These are phyloP conservation scores for Cyclocybe cylindracea DNA, from an alignment of 768 basidiomycete species.

Conservation along the genomic window DNA sequence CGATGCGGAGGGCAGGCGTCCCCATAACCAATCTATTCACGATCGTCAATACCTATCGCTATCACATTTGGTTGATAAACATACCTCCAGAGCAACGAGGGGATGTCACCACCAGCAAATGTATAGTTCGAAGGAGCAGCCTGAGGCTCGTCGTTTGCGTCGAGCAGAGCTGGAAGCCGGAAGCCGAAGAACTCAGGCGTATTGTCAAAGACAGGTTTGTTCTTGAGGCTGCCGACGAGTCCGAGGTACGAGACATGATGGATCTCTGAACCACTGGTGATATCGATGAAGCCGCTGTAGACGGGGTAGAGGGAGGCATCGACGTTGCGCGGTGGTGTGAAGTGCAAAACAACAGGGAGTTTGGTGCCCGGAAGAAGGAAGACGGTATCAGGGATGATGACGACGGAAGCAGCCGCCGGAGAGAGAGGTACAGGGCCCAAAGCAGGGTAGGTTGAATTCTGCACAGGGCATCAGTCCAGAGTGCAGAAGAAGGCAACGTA, in stretches of 20 bases:
- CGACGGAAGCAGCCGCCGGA: constrained; percentile 43
- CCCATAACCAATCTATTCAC: constrained; percentile 45
- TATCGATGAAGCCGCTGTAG: constrained; percentile 60
- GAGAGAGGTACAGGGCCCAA: constrained; percentile 54
- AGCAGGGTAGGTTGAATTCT: constrained; percentile 43
- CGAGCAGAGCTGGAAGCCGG: constrained; percentile 41
- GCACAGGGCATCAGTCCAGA: not conserved
- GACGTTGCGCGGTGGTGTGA: constrained; percentile 46
- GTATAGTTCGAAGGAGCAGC: constrained; percentile 44
- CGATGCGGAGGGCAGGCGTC: constrained; percentile 44
- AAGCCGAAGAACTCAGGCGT: constrained; percentile 49
- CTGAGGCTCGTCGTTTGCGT: constrained; percentile 42
- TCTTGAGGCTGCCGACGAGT: constrained; percentile 39
- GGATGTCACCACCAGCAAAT: constrained; percentile 42
- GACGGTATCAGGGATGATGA: constrained; percentile 44
- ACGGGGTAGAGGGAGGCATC: constrained; percentile 53
- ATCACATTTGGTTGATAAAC: constrained; percentile 9
- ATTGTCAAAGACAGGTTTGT: constrained; percentile 53
- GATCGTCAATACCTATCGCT: not conserved
- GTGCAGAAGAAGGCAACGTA: not conserved
- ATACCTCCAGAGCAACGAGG: constrained; percentile 40
- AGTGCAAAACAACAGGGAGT: constrained; percentile 36
- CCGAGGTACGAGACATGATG: constrained; percentile 51
- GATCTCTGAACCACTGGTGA: constrained; percentile 32
- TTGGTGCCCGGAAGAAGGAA: constrained; percentile 45